Evolutionary conservation across 768 basidiomycete species (phyloP).

Genomic region (Phylloporus rhodoxanthus): DNA sequence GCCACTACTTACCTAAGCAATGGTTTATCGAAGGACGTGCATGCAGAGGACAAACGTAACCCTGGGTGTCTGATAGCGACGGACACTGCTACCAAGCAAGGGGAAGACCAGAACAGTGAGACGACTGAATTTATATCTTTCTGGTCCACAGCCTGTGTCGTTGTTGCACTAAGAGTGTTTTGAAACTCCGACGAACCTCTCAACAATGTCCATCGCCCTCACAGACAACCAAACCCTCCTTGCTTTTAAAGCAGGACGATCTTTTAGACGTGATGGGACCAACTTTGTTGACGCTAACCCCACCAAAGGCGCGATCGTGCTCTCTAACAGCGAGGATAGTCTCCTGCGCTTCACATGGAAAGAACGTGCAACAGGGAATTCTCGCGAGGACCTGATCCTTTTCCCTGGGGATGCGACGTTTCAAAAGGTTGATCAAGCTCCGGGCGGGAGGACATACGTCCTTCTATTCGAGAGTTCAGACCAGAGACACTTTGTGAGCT

Average conservation of each 20-base stretch:
- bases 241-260: conserved; percentile 67
- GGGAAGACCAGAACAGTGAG: too few species aligned
- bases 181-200: conserved; percentile 17
- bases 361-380: conserved; percentile 53
- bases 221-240: conserved; percentile 32
- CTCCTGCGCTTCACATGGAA: conserved; percentile 78
- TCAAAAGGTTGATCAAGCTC: conserved; percentile 61
- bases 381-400: conserved; percentile 79
- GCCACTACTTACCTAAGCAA: too few species aligned
- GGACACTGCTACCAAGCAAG: too few species aligned
- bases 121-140: too few species aligned
- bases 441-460: conserved; percentile 69
- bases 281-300: conserved; percentile 63
- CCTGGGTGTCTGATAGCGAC: too few species aligned
- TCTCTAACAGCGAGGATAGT: conserved; percentile 68
- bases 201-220: conserved; percentile 21
- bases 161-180: not conserved
- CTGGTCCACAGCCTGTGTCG: too few species aligned
- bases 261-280: conserved; percentile 58
- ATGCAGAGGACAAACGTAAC: too few species aligned
- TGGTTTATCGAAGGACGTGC: too few species aligned
- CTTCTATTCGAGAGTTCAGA: conserved; percentile 89
- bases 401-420: conserved; percentile 85
- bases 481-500: conserved; percentile 80
- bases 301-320: conserved; percentile 67